Evolutionary conservation across 2,329 filamentous ascomycete species (phyloP).

Genomic region (Aspergillus uvarum): DNA sequence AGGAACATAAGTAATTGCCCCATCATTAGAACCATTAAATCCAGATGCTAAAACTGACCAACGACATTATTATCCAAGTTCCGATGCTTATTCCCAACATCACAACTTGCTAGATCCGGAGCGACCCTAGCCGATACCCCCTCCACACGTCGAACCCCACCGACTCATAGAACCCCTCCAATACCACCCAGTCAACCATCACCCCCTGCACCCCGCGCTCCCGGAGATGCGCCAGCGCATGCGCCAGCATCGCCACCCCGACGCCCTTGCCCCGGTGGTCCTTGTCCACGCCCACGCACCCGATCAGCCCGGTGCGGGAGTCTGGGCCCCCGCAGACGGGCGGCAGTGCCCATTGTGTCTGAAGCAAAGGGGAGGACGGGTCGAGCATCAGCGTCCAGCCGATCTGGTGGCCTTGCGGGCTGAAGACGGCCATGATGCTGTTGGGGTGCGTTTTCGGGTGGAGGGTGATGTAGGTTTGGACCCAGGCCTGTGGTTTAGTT

Average conservation of each 20-base stretch:
- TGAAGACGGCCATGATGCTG: slow-evolving; percentile 46
- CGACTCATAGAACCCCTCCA: slow-evolving; percentile 48
- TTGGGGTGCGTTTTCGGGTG: slow-evolving; percentile 37
- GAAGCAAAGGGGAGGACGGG: slow-evolving; percentile 30
- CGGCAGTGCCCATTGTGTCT: slow-evolving; percentile 43
- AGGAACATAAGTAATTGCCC: no score
- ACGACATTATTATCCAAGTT: no score
- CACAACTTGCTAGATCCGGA: neutral
- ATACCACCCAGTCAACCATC: slow-evolving; percentile 47
- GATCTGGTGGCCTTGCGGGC: slow-evolving; percentile 38
- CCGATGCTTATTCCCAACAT: no score
- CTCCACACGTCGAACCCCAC: slow-evolving; percentile 43
- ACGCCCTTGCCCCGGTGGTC: slow-evolving; percentile 40
- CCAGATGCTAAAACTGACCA: no score
- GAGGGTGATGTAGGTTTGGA: slow-evolving; percentile 40
- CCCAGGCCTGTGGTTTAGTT: slow-evolving; percentile 37
- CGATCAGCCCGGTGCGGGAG: slow-evolving; percentile 46
- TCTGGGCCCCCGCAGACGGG: slow-evolving; percentile 30
- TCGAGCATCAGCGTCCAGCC: slow-evolving; percentile 50
- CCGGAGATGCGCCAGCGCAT: slow-evolving; percentile 47
- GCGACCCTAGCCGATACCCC: slow-evolving; percentile 37
- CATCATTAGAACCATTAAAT: no score
- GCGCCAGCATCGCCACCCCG: slow-evolving; percentile 44
- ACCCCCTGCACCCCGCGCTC: slow-evolving; percentile 42
- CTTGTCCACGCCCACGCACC: slow-evolving; percentile 46